phyloP scores from a whole-genome alignment of 2,329 filamentous ascomycete species.

The Curvularia sp. region DNA sequence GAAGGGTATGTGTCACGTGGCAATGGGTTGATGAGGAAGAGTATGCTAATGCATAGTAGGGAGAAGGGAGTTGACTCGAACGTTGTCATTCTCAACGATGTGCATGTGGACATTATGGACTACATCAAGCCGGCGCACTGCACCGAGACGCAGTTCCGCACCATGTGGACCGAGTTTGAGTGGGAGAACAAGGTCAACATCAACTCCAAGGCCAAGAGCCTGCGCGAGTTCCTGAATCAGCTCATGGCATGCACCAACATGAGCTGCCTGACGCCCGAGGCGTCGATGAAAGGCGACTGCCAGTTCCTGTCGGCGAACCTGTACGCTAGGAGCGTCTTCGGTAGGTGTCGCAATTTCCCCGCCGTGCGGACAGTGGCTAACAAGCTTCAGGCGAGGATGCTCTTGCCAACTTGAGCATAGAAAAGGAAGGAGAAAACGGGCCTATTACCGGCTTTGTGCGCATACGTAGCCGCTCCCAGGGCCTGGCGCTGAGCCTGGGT shows the following conservation, averaged over 20 bases:
- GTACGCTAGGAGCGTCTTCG: constrained; percentile 96
- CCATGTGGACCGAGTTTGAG: constrained; percentile 99
- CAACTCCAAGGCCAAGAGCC: constrained; percentile 91
- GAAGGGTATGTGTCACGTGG: constrained; percentile 65
- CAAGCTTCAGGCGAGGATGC: constrained; percentile 84
- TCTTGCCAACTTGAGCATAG: constrained; percentile 94
- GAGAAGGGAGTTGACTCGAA: constrained; percentile 68
- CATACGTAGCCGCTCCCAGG: constrained; percentile 96
- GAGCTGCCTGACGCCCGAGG: constrained; percentile 96
- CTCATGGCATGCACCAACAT: constrained; percentile 99
- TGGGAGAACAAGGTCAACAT: constrained; percentile 99
- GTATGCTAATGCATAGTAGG: constrained; percentile 74
- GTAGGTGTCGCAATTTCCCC: constrained; percentile 66
- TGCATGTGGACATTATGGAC: constrained; percentile 99
- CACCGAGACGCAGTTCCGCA: constrained; percentile 97
- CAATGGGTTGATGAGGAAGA: background rate
- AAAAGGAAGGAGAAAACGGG: constrained; percentile 94
- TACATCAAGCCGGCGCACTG: constrained; percentile 98
- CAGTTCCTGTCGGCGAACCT: constrained; percentile 97
- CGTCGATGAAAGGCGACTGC: constrained; percentile 94
- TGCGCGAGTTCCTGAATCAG: constrained; percentile 90
- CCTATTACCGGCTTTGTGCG: constrained; percentile 96
- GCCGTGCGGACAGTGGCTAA: constrained; percentile 11
- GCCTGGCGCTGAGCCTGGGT: constrained; percentile 89
- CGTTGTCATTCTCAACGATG: constrained; percentile 96